Conservation (phyloP, 129 eudicot species). For the Helianthus tuberosus region DNA sequence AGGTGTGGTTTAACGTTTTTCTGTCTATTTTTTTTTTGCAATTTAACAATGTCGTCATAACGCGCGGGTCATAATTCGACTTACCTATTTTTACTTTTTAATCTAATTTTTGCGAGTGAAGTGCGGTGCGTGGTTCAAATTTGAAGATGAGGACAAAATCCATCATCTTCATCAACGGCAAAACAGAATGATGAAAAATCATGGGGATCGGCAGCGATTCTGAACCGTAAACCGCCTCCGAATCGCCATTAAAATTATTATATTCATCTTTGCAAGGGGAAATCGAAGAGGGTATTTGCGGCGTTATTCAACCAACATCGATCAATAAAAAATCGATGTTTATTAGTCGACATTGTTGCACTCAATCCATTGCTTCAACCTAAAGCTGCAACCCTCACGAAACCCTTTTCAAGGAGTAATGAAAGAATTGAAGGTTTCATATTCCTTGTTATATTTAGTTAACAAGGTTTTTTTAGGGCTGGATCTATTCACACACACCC, state of each 20-base stretch:
- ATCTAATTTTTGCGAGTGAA: no score
- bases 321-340: background rate
- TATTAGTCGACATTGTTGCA: background rate
- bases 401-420: slow-evolving; percentile 11
- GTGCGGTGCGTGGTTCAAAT: no score
- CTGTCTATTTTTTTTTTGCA: no score
- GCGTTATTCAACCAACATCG: background rate
- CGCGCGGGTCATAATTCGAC: no score
- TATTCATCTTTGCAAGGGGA: background rate
- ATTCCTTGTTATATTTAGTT: slow-evolving; percentile 37
- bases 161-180: no score
- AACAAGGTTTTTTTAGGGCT: no score
- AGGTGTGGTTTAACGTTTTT: no score
- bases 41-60: no score
- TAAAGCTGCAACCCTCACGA: slow-evolving; percentile 5
- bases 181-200: no score
- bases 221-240: background rate
- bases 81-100: no score
- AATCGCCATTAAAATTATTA: background rate
- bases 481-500: no score
- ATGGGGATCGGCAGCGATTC: background rate
- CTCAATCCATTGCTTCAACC: slow-evolving; percentile 29
- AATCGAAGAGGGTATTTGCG: background rate
- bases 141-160: no score
- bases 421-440: background rate